Evolutionary conservation across 2,329 filamentous ascomycete genomes (phyloP), one percentile per base, ranked within the genome.

Genomic region (Hymenoscyphus occultus): DNA sequence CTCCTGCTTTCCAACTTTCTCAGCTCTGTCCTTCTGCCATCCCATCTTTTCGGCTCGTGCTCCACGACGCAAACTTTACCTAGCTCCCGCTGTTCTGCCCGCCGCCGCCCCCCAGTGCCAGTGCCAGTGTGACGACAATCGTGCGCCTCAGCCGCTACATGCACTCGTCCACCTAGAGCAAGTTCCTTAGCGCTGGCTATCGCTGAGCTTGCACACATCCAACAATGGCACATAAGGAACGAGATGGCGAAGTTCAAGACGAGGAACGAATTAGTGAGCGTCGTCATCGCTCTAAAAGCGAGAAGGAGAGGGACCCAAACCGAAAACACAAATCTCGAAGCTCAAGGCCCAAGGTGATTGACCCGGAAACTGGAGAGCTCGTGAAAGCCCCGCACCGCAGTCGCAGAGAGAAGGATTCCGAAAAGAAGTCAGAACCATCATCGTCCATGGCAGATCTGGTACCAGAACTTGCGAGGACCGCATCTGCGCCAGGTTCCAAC

Each of bases 401-500:
- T 35, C 70, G 68, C 48, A 74, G 69, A 64, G 73, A 74, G 51
- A 73, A 71, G 56, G 56, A 66, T 40, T 61, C 64, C 28, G 65
- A 67, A 5, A 68, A 65, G 64, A 68, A 65, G 9, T 72, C 72
- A 9, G 70, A 73, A 60, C 64, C 69, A 42, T 70, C 70, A 14
- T 59, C 64, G 39, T 71, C 71, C 19, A 80, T 80, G 73, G 81
- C 80, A 59, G 81, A 86, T 62, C 74, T 84, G 57, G 80, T 83
- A 13, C 81, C 81, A 28, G 81, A 82, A 72, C 74, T 84, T 48
- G 65, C 74, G 60, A 67, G 75, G 56, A 75, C 73, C 10, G 68
- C 74, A n/a, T 75, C 73, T 62, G 70, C 74, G 12, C 71, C 73
- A 56, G 74, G 73, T 32, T 65, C 73, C 19, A 70, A 69, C 3